These are phyloP conservation scores for Strigomonas galati DNA, from an alignment of 208 protist species.

Conservation along the genomic window DNA sequence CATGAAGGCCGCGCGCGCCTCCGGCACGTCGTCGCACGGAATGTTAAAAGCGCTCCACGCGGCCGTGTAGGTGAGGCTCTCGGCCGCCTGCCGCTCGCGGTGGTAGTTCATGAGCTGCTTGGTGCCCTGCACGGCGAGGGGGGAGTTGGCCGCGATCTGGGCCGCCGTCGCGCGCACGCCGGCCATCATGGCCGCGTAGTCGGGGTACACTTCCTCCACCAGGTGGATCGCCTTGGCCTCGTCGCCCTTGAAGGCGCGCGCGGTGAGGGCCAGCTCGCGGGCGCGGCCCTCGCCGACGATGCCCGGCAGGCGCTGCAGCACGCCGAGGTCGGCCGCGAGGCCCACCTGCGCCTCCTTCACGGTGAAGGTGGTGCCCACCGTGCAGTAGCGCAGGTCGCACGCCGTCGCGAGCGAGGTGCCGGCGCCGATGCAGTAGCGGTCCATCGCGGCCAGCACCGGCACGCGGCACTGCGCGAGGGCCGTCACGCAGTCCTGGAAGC, in stretches of 20 bases:
- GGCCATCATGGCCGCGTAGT: slow-evolving; percentile 41
- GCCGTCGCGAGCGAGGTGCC: slow-evolving; percentile 63
- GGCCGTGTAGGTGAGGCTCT: slow-evolving; percentile 54
- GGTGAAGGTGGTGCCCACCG: slow-evolving; percentile 43
- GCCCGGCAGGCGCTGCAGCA: slow-evolving; percentile 51
- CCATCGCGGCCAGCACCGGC: slow-evolving; percentile 56
- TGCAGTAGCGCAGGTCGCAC: slow-evolving; percentile 64
- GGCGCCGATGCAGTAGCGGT: slow-evolving; percentile 72
- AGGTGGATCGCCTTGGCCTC: slow-evolving; percentile 42
- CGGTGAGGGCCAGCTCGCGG: slow-evolving; percentile 67
- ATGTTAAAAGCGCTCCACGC: slow-evolving; percentile 61
- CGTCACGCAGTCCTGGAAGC: slow-evolving; percentile 54
- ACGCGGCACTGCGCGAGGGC: slow-evolving; percentile 56
- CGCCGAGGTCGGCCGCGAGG: slow-evolving; percentile 70
- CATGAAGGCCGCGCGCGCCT: slow-evolving; percentile 45
- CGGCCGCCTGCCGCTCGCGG: slow-evolving; percentile 30
- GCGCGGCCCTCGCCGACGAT: slow-evolving; percentile 72
- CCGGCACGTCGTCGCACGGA: slow-evolving; percentile 51
- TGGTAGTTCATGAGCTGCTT: slow-evolving; percentile 70
- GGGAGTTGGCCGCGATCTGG: slow-evolving; percentile 54
- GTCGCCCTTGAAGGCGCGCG: slow-evolving; percentile 31
- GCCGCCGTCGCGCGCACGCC: slow-evolving; percentile 31
- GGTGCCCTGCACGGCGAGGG: slow-evolving; percentile 68
- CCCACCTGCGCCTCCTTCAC: slow-evolving; percentile 67
- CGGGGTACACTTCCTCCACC: slow-evolving; percentile 57